Base-by-base conservation (phyloP, 2,329 filamentous ascomycete genomes). In the Xylariaceae sp. region DNA sequence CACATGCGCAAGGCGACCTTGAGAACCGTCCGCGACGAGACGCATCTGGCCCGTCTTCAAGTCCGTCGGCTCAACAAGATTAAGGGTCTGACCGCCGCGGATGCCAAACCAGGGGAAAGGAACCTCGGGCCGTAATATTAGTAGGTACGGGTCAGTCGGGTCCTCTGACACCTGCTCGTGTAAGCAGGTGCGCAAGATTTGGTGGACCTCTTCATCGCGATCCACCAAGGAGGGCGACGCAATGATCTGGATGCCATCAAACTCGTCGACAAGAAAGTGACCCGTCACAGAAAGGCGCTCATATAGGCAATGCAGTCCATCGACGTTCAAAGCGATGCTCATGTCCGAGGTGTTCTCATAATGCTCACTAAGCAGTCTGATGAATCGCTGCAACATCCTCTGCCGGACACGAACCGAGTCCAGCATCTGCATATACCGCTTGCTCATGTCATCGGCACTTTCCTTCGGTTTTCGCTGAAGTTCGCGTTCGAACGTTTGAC, bases 261-360 rank as follows among this genome's bases (percentile, higher is more conserved):
- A 85, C 65, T 89, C 88, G 62, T 90, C 87, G 13, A 99, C 86
- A 35, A 96, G 82, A 69, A 97, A 95, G 72, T 99, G 94, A 2
- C 90, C 90, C 0, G 90, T 88, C 48, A 88, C 80, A 10, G 90
- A 84, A 7, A 99, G 81, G 23, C 90, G 85, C 66, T 95, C 89
- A 64, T 92, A 89, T 34, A 99, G 82, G 44, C 89, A 85, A 60
- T 87, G 86, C 62, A 95, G 80, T 62, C 84, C 82, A 37, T 89
- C 85, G 7, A 83, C 80, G 3, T 76, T 70, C 50, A 92, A 82
- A 42, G 88, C 87, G 70, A 97, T 88, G 73, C 90, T 96, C 74
- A 94, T 96, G 73, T 99, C 94, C 8, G 92, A 96, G 4, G 90
- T 90, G 70, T 99, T 97, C 73, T 99, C 94, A 70, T 99, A 99